Evolutionary conservation across 106 monocot species (phyloP), one percentile per base, ranked within the genome.

Genomic region (Dendrobium nobile): DNA sequence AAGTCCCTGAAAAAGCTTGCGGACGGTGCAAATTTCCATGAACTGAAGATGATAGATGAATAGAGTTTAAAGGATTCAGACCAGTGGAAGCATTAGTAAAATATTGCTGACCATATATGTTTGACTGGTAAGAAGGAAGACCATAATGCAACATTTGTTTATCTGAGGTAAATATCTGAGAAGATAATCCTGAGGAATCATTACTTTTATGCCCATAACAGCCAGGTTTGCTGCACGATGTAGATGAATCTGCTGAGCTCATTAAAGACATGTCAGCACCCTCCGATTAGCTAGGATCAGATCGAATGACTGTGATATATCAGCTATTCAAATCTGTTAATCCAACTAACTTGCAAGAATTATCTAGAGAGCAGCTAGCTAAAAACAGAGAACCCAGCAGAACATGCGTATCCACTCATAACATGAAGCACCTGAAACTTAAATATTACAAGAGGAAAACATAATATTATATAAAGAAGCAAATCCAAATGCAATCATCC

Each of bases 241-340:
- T 82, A 37, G 93, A 90, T 67, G 87, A 86, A 85, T 91, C 88
- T 79, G 84, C 82, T 76, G 86, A 86, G n/a, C 84, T 79, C 47
- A 88, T 80, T 37, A 88, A 72, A 82, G 93, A 85, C 93, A 90
- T 90, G 78, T 61, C 83, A 47, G 10, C 75, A 67, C 73, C 4
- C 67, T 31, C 11, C 7, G 24, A 67, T 67, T 67, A 67, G 67
- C 22, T 67, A 27, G 67, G 67, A 56, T 56, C 56, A 56, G 56
- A 56, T 56, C 56, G 24, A 22, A 22, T n/a, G 20, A 7, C 22
- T 61, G 61, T 61, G 61, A 37, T 37, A 17, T 51, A 13, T 51
- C 51, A 51, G 13, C 51, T 51, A 51, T 13, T 13, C 51, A 51
- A 51, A 51, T 51, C 13, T 51, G 51, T 51, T 51, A 13, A 51